These are phyloP conservation scores for Stagonosporopsis cucurbitacearum DNA, from an alignment of 2,329 filamentous ascomycete species.

Conservation along the genomic window DNA sequence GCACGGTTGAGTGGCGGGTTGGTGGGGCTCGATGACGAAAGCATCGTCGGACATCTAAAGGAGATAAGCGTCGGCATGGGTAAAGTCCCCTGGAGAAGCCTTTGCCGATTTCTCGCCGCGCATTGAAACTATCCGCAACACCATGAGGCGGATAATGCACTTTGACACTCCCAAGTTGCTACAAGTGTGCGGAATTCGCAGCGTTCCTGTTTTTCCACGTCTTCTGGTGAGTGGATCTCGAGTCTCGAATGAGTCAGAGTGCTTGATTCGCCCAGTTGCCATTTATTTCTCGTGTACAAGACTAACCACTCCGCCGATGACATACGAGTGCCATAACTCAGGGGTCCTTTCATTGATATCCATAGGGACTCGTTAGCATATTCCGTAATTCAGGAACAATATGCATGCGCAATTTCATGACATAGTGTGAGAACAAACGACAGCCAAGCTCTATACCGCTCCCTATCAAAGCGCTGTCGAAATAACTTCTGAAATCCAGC, in stretches of 20 bases:
- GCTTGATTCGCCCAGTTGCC: too few relatives aligned
- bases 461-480: background rate
- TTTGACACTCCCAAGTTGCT: background rate
- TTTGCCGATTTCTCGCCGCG: constrained; percentile 10
- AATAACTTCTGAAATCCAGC: background rate
- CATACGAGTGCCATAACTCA: too few relatives aligned
- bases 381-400: too few relatives aligned
- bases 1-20: background rate
- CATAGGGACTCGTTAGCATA: too few relatives aligned
- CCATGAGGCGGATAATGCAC: background rate
- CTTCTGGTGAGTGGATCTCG: too few relatives aligned
- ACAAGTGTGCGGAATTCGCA: too few relatives aligned
- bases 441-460: background rate
- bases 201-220: too few relatives aligned
- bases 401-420: background rate
- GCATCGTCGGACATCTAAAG: background rate
- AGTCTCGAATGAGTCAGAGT: too few relatives aligned
- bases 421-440: background rate
- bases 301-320: too few relatives aligned
- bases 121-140: background rate
- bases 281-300: too few relatives aligned
- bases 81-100: background rate
- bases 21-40: constrained; percentile 10
- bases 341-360: too few relatives aligned
- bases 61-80: background rate